Base-by-base conservation (phyloP, 2,329 filamentous ascomycete species). In the Cercospora brassicicola region DNA sequence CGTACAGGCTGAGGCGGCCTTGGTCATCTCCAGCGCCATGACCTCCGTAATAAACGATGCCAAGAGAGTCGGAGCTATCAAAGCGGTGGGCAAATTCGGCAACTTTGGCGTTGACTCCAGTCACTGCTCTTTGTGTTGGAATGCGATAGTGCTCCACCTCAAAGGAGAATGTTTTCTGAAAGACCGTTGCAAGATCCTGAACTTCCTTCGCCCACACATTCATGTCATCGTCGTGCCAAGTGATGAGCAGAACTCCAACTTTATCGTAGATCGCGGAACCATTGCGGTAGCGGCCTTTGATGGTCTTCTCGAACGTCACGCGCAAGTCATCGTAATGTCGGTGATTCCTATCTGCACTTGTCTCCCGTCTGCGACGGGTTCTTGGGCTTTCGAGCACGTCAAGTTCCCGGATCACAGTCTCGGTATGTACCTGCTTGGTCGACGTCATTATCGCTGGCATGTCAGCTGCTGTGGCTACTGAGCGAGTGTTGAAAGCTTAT, bases 1-100 rank as follows among this genome's bases (percentile, higher is more conserved):
- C 64, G 42, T 55, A 62, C 1, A 66, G 57, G 10, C 66, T 61
- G 31, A 66, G 56, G 20, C 36, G 56, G 18, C 36, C 31, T 23
- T 61, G 53, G 30, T 67, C 62, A 7, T 61, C 56, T 20, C n/a
- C 18, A 26, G 18, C 39, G 20, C 63, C 67, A 53, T 68, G 67
- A 7, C 62, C 67, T n/a, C 57, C 63, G n/a, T 68, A 68, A n/a
- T 68, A 68, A 6, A 68, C 26, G 4, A 68, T 68, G 6, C 26
- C 42, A 1, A 68, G 64, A 4, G 51, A 62, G 20, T 61, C 26
- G 2, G 67, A 57, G 30, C 42, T 55, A 20, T 68, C 67, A n/a
- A 62, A 68, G 3, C 59, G 57, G 13, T 57, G 48, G 6, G 66
- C 66, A 53, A 67, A 65, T 9, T 67, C 53, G 18, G 62, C 23